Evolutionary conservation across 2,329 filamentous ascomycete genomes (phyloP).

Genomic region (Phialophora macrospora): DNA sequence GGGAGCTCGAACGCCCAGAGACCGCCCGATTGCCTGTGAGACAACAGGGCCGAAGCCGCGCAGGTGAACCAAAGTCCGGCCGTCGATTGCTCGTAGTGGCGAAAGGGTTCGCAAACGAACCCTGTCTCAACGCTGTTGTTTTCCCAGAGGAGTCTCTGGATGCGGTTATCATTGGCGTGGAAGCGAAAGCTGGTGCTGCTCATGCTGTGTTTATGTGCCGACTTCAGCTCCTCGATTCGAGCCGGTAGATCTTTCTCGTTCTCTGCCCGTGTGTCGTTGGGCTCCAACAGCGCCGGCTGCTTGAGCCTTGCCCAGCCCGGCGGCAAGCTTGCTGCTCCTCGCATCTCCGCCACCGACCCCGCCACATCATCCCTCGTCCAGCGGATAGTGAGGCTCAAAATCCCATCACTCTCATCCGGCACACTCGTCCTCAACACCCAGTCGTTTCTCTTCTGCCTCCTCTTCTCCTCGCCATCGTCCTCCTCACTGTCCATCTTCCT

Average conservation of each 20-base stretch:
- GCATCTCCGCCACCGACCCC: slow-evolving; percentile 55
- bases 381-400: slow-evolving; percentile 62
- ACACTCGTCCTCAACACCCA: slow-evolving; percentile 59
- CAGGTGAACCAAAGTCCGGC: slow-evolving; percentile 42
- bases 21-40: slow-evolving; percentile 33
- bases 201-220: slow-evolving; percentile 34
- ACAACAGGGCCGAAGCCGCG: slow-evolving; percentile 37
- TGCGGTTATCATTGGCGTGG: slow-evolving; percentile 37
- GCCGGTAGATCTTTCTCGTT: slow-evolving; percentile 32
- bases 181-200: slow-evolving; percentile 41
- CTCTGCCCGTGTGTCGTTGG: slow-evolving; percentile 29
- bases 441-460: slow-evolving; percentile 51
- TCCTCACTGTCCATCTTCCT: slow-evolving; percentile 50
- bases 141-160: slow-evolving; percentile 40
- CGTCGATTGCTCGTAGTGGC: slow-evolving; percentile 23
- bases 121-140: slow-evolving; percentile 38
- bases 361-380: slow-evolving; percentile 53
- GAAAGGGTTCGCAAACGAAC: slow-evolving; percentile 29
- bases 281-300: slow-evolving; percentile 35
- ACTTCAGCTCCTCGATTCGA: slow-evolving; percentile 37
- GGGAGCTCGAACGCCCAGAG: slow-evolving; percentile 41
- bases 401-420: slow-evolving; percentile 64
- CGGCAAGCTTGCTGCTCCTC: slow-evolving; percentile 59
- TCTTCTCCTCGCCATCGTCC: slow-evolving; percentile 6
- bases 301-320: slow-evolving; percentile 60